A percentile compares a stretch with the other conserved stretches of the same genome.
phyloP scores from a whole-genome alignment of 257 asterid species.

The Rhazya stricta region DNA sequence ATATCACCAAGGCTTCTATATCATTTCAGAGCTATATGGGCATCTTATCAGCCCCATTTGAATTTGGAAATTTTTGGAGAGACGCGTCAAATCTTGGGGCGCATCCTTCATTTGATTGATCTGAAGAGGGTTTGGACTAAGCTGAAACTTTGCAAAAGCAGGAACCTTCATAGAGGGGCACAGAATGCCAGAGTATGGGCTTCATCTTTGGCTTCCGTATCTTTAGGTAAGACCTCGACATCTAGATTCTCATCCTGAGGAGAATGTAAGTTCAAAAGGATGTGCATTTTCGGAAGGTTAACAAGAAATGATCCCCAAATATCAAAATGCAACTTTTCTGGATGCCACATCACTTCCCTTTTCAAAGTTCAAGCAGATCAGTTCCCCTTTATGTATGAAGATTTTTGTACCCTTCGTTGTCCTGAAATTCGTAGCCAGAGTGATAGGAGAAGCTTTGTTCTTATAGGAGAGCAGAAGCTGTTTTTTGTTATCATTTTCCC shows the following conservation, averaged over 20 bases:
- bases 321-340: neutral
- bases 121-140: constrained; percentile 58
- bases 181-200: constrained; percentile 80
- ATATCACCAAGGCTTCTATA: constrained; percentile 39
- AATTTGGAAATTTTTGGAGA: constrained; percentile 58
- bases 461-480: neutral
- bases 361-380: neutral
- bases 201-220: constrained; percentile 67
- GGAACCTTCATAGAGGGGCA: constrained; percentile 64
- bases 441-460: constrained; percentile 7
- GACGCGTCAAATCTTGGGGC: constrained; percentile 53
- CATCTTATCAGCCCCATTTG: constrained; percentile 45
- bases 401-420: neutral
- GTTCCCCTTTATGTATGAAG: neutral
- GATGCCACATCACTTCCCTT: neutral
- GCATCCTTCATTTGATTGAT: constrained; percentile 49
- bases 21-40: constrained; percentile 44
- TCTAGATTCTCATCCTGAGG: constrained; percentile 40
- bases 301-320: neutral
- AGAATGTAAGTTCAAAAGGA: neutral
- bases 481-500: neutral
- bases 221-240: constrained; percentile 52
- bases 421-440: neutral
- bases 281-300: neutral
- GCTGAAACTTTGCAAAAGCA: constrained; percentile 49